Base-by-base conservation (phyloP, 225 moss, liverwort and hornwort genomes). In the Asterella californica region DNA sequence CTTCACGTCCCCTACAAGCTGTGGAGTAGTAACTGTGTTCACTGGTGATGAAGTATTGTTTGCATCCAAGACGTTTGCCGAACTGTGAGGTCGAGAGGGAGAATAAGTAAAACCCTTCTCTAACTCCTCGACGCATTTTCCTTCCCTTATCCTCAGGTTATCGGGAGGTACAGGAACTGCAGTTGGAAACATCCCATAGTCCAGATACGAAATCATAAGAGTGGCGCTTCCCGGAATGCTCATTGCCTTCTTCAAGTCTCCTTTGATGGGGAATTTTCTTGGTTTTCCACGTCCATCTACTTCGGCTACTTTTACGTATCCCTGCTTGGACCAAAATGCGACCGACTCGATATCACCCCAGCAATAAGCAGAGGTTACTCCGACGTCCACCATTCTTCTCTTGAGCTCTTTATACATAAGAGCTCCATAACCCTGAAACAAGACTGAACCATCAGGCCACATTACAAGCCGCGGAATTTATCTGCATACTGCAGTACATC, bases 321-420 rank as follows among this genome's bases (percentile, higher is more conserved):
- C 94, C 90, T 94, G 90, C 38, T 92, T 96, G 15, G 86, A 88
- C 96, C 94, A 96, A 74, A 96, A 96, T 11, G 76, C 64, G 72
- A 91, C 91, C 15, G 96, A 96, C 74, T 92, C 92, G 84, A 84
- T 82, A 77, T 96, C 96, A 7, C 92, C 94, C 94, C 94, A 96
- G 70, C 94, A 92, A 73, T 87, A 94, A 70, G 91, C 85, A 33
- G 96, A 90, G 42, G 87, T 57, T 37, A 91, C 89, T 77, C 96
- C 96, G 30, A 96, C 92, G 77, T 90, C 88, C 74, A 76, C 30
- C 81, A 96, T 42, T 76, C 96, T 84, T 82, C 81, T 90, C 80
- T 86, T 86, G 4, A 96, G 84, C 76, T 96, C 94, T 74, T 82
- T 83, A 74, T 83, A 88, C 8, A 96, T 60, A 37, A 77, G 64